These are phyloP conservation scores for Nannizziopsis barbatae DNA, from an alignment of 2,329 filamentous ascomycete species.

Conservation along the genomic window DNA sequence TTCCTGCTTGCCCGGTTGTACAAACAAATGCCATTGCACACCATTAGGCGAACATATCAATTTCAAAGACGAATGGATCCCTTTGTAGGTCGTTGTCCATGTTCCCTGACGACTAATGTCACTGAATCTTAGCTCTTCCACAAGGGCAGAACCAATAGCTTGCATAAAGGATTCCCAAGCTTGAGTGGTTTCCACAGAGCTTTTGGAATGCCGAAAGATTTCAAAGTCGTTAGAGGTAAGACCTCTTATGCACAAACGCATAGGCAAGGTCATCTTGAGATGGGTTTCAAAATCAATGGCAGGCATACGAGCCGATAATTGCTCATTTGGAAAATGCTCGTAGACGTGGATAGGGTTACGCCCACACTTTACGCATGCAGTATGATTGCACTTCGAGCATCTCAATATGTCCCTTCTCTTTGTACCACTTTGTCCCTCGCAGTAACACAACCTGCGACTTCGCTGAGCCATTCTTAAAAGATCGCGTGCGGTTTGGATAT, in stretches of 20 bases:
- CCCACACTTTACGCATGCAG: constrained; percentile 44
- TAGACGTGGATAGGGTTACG: constrained; percentile 45
- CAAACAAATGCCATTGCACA: constrained; percentile 41
- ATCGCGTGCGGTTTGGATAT: constrained; percentile 11
- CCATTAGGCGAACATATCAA: constrained; percentile 25
- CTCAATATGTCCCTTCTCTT: constrained; percentile 32
- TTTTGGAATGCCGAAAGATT: constrained; percentile 9
- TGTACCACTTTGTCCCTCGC: constrained; percentile 41
- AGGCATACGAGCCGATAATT: constrained; percentile 27
- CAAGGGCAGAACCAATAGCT: constrained; percentile 20
- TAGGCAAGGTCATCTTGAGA: constrained; percentile 36
- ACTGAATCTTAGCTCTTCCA: constrained; percentile 26
- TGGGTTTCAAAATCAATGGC: constrained; percentile 37
- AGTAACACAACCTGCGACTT: constrained; percentile 44
- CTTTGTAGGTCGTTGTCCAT: constrained; percentile 38
- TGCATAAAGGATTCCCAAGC: constrained; percentile 13
- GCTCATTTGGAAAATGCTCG: constrained; percentile 15
- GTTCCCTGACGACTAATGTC: constrained; percentile 24
- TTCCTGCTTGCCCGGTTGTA: constrained; percentile 31
- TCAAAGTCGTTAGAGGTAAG: constrained; percentile 21
- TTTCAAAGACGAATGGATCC: constrained; percentile 30
- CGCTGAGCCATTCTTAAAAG: constrained; percentile 20
- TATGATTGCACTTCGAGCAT: constrained; percentile 45
- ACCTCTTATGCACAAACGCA: constrained; percentile 29
- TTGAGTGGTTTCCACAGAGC: background rate